Base-by-base conservation (phyloP, 2,329 filamentous ascomycete genomes). In the Diaporthe sp. region DNA sequence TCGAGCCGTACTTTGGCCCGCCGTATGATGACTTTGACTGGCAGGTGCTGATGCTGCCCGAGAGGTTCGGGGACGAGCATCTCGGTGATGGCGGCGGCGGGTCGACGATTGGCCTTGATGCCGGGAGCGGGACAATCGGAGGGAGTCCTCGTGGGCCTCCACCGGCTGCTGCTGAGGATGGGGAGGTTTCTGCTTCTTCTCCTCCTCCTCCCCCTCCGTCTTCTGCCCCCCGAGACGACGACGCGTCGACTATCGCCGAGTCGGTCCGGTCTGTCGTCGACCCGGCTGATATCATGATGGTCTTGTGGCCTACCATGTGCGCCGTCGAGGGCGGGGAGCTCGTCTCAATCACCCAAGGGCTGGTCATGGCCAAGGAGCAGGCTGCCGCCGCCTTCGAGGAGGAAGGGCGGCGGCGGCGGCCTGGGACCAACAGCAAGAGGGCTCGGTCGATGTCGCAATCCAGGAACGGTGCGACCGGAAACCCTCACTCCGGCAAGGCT, bases 1-100 rank as follows among this genome's bases (percentile, higher is more conserved):
- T 84, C 75, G 83, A 84, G 79, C 82, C 82, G 3, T 84, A 83
- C 76, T 84, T 83, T 73, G 82, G 82, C 3, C 82, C 82, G 9
- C 82, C 82, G 0, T 83, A 81, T 63, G 82, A 83, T 71, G 81
- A 83, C 73, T 83, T 80, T 44, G 82, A 83, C 77, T 84, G 82
- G 82, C 82, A 84, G 78, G 80, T 81, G 5, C 76, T 84, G 55
- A 82, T 82, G 72, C 79, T 84, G 70, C 80, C 81, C 25, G 82
- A 82, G 44, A 51, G 15, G 73, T 81, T 83, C 20, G 70, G 60
- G 67, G 17, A 12, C 65, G 57, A 73, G 57, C 25, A 65, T 67
- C 10, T 4, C 28, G 28, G 28, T 22, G 68, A 25, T 6, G 2
- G 51, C 13, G 53, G 47, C 7, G 63, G 75, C 12, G 70, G 34